Conservation (phyloP, 257 asterid species). For the Nicotiana noctiflora region DNA sequence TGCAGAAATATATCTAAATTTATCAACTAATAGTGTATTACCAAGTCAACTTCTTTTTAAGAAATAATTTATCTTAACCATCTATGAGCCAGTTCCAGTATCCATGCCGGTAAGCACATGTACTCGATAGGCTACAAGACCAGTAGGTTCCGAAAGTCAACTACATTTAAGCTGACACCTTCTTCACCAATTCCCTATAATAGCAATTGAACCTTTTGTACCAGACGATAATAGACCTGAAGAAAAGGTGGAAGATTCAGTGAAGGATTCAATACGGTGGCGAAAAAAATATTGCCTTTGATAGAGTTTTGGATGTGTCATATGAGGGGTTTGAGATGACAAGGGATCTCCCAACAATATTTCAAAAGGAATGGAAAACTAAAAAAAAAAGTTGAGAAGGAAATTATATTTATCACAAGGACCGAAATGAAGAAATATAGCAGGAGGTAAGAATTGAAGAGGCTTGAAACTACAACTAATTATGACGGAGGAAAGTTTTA, state of each 20-base stretch:
- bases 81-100: slow-evolving; percentile 2
- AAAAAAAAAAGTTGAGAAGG: not conserved
- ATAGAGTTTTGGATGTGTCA: not conserved
- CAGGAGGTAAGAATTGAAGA: not conserved
- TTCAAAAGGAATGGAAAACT: not conserved
- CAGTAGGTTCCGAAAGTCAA: not conserved
- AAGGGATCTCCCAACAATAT: not conserved
- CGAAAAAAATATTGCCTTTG: not conserved
- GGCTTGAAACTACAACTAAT: not conserved
- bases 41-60: not conserved
- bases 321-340: not conserved
- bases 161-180: not conserved
- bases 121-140: not conserved
- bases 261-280: not conserved
- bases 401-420: not conserved
- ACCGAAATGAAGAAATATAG: not conserved
- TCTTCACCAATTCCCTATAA: not conserved
- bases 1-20: not conserved
- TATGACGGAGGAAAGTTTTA: not conserved
- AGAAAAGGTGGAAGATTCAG: not conserved
- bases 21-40: not conserved
- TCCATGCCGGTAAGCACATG: not conserved
- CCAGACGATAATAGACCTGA: not conserved
- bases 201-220: not conserved
- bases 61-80: not conserved